A percentile compares a stretch with the other conserved stretches of the same genome.
These are phyloP conservation scores for Alternaria incomplexa DNA, from an alignment of 2,329 filamentous ascomycete genomes.

Conservation along the genomic window DNA sequence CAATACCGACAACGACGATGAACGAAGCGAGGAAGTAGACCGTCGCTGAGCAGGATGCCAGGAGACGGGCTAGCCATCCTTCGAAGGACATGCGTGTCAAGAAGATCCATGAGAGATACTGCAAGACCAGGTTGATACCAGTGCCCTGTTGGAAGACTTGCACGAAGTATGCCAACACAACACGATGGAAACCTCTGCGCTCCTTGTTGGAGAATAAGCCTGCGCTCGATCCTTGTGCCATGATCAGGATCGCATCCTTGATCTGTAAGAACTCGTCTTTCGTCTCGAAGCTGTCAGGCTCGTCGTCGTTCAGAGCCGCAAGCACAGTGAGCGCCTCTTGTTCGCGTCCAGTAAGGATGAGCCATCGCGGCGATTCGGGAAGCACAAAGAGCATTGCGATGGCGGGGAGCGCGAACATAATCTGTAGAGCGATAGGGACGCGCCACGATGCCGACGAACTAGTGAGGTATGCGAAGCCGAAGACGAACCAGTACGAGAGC, in stretches of 20 bases:
- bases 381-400: constrained; percentile 59
- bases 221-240: constrained; percentile 34
- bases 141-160: constrained; percentile 54
- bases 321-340: constrained; percentile 48
- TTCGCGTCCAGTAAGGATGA: constrained; percentile 62
- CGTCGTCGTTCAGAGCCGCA: constrained; percentile 38
- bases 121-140: constrained; percentile 40
- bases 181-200: constrained; percentile 50
- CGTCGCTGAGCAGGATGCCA: constrained; percentile 48
- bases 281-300: constrained; percentile 32
- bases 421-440: constrained; percentile 65
- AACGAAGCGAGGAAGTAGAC: constrained; percentile 48
- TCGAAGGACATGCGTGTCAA: constrained; percentile 57
- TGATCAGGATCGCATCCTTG: constrained; percentile 41
- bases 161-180: constrained; percentile 50
- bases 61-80: constrained; percentile 50
- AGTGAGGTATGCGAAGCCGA: constrained; percentile 56
- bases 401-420: constrained; percentile 61
- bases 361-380: constrained; percentile 65
- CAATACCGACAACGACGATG: constrained; percentile 46
- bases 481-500: constrained; percentile 61
- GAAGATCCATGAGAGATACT: constrained; percentile 58
- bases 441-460: constrained; percentile 53
- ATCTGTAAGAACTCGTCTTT: constrained; percentile 51
- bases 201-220: constrained; percentile 42